Conservation (phyloP, 2,329 filamentous ascomycete genomes). For the Trichoderma sp. region DNA sequence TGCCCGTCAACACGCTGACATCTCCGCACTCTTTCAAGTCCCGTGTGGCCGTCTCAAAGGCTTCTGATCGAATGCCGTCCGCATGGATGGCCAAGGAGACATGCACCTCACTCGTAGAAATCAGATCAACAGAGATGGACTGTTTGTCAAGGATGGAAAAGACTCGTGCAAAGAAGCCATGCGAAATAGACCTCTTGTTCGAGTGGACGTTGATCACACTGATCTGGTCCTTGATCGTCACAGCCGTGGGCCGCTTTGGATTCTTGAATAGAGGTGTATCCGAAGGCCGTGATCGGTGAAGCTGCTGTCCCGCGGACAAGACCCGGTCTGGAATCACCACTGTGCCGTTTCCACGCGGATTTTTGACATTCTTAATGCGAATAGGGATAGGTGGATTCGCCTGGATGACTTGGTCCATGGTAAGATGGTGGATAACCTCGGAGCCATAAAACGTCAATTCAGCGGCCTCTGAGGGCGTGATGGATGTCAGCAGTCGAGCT, state of each 20-base stretch:
- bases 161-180: slow-evolving; percentile 93
- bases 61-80: slow-evolving; percentile 65
- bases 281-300: slow-evolving; percentile 54
- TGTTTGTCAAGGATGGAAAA: slow-evolving; percentile 89
- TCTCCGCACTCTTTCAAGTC: slow-evolving; percentile 82
- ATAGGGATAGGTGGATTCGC: slow-evolving; percentile 79
- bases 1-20: slow-evolving; percentile 85
- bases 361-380: slow-evolving; percentile 91
- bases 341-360: slow-evolving; percentile 76
- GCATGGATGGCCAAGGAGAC: slow-evolving; percentile 96
- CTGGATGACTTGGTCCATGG: slow-evolving; percentile 94
- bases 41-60: slow-evolving; percentile 68
- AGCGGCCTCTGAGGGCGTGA: slow-evolving; percentile 92
- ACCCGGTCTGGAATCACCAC: slow-evolving; percentile 78
- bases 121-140: slow-evolving; percentile 89
- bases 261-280: slow-evolving; percentile 49
- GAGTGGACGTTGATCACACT: slow-evolving; percentile 97
- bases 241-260: slow-evolving; percentile 79
- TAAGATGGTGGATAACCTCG: slow-evolving; percentile 97
- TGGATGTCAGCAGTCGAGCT: slow-evolving; percentile 82
- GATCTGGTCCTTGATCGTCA: slow-evolving; percentile 97
- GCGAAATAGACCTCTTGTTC: slow-evolving; percentile 93
- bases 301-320: slow-evolving; percentile 60
- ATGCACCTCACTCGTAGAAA: slow-evolving; percentile 95
- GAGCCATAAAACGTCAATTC: slow-evolving; percentile 94